Conservation (phyloP, 768 basidiomycete species). For the Pisolithus marmoratus region DNA sequence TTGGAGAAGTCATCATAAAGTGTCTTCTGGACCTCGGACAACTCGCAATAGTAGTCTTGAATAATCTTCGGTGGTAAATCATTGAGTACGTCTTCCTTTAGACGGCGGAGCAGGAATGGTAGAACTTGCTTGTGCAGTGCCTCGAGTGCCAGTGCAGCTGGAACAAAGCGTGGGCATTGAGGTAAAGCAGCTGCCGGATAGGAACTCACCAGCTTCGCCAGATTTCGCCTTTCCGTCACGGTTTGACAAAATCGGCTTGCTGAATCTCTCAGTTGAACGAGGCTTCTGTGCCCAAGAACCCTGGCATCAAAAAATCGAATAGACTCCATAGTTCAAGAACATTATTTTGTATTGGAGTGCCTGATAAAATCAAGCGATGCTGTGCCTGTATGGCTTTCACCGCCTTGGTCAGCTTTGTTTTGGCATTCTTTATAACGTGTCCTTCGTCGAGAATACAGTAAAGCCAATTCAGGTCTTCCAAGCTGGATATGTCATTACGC, state of each 20-base stretch:
- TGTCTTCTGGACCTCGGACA: constrained; percentile 89
- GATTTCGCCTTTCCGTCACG: constrained; percentile 94
- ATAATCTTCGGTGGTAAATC: constrained; percentile 99
- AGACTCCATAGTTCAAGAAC: constrained; percentile 97
- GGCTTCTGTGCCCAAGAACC: constrained; percentile 92
- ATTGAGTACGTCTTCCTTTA: constrained; percentile 95
- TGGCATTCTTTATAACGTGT: constrained; percentile 97
- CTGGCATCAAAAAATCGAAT: constrained; percentile 99
- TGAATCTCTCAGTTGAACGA: constrained; percentile 94
- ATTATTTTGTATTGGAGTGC: constrained; percentile 99
- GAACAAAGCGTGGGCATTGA: not conserved
- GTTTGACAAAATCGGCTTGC: constrained; percentile 92
- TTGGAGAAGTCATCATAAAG: constrained; percentile 92
- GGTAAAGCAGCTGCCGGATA: not conserved
- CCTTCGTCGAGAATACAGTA: constrained; percentile 98
- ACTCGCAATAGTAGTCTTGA: constrained; percentile 98
- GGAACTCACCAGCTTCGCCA: constrained; percentile 79
- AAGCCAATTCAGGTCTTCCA: constrained; percentile 77
- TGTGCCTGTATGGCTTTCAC: constrained; percentile 87
- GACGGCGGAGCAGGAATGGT: constrained; percentile 92
- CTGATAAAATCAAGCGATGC: constrained; percentile 91
- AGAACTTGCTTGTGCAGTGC: constrained; percentile 97
- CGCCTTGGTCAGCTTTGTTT: constrained; percentile 95
- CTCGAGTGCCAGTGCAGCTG: constrained; percentile 91
- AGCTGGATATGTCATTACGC: constrained; percentile 80